These are phyloP conservation scores for Talaromyces marneffei DNA, from an alignment of 2,329 filamentous ascomycete genomes.

Conservation along the genomic window DNA sequence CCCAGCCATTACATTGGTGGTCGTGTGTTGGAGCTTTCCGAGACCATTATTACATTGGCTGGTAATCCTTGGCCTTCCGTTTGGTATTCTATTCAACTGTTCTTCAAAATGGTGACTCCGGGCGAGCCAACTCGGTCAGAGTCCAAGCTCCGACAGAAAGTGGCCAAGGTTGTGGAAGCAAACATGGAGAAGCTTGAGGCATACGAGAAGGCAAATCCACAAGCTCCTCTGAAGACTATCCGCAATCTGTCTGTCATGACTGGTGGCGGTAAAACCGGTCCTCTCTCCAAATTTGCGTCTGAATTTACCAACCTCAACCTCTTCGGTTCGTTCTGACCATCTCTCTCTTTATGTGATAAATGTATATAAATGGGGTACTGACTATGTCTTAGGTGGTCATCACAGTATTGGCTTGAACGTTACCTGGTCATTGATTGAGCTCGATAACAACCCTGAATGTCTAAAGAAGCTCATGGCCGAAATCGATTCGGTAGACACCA, in stretches of 20 bases:
- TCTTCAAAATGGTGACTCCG: conserved; percentile 67
- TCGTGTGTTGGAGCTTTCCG: not conserved
- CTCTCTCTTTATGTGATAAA: not conserved
- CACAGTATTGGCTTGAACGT: conserved; percentile 9
- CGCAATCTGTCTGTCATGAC: conserved; percentile 8
- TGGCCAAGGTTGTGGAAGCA: conserved; percentile 4
- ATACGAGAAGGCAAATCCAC: not conserved
- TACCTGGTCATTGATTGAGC: conserved; percentile 7
- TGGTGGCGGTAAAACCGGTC: conserved; percentile 4
- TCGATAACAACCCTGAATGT: conserved; percentile 8
- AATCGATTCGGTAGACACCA: conserved; percentile 7
- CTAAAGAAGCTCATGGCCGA: conserved; percentile 7
- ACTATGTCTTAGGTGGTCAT: conserved; percentile 1
- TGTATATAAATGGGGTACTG: not conserved
- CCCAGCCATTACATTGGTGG: conserved; percentile 1
- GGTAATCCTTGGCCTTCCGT: conserved; percentile 8
- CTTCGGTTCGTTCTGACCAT: conserved; percentile 1
- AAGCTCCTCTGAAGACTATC: conserved; percentile 5
- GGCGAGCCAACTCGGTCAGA: conserved; percentile 3
- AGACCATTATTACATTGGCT: conserved; percentile 7
- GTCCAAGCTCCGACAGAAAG: conserved; percentile 2
- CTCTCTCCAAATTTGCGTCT: conserved; percentile 8
- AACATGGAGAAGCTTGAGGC: not conserved
- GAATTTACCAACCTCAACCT: conserved; percentile 8
- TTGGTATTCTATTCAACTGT: conserved; percentile 54